A percentile compares a stretch with the other conserved stretches of the same genome.
Conservation (phyloP, 371 early-diverging fungal genomes). For the Mortierella sp. region DNA sequence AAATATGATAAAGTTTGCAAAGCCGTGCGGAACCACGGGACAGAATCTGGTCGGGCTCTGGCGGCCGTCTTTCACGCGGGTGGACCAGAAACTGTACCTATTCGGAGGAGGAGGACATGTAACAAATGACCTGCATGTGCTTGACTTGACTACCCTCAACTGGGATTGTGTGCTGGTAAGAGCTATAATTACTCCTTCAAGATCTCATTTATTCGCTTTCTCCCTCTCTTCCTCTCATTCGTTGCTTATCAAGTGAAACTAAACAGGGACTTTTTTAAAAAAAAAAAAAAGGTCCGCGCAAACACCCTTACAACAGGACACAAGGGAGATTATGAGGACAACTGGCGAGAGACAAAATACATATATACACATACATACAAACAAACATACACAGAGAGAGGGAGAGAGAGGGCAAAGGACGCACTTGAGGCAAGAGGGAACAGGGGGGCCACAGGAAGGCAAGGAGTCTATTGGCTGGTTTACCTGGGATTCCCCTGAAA, state of each 20-base stretch:
- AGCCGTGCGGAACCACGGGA: conserved; percentile 67
- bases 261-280: conserved; percentile 1
- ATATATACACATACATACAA: no score
- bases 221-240: not conserved
- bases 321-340: no score
- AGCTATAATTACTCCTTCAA: not conserved
- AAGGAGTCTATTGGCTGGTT: not conserved
- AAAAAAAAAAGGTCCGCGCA: not conserved
- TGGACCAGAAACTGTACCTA: conserved; percentile 69
- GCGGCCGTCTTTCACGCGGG: conserved; percentile 74
- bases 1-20: conserved; percentile 62
- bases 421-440: not conserved
- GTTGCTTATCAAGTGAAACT: not conserved
- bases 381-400: no score
- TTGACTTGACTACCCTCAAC: conserved; percentile 60
- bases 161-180: conserved; percentile 55
- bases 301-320: no score
- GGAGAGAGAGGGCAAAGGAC: not conserved
- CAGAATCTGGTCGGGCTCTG: conserved; percentile 74
- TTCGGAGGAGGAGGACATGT: conserved; percentile 76
- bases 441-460: conserved; percentile 3
- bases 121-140: conserved; percentile 70
- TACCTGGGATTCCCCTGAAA: conserved; percentile 1
- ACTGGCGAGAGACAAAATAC: no score
- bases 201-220: not conserved